These are phyloP conservation scores for Salix exigua DNA, from an alignment of 345 rosid species.

Conservation along the genomic window DNA sequence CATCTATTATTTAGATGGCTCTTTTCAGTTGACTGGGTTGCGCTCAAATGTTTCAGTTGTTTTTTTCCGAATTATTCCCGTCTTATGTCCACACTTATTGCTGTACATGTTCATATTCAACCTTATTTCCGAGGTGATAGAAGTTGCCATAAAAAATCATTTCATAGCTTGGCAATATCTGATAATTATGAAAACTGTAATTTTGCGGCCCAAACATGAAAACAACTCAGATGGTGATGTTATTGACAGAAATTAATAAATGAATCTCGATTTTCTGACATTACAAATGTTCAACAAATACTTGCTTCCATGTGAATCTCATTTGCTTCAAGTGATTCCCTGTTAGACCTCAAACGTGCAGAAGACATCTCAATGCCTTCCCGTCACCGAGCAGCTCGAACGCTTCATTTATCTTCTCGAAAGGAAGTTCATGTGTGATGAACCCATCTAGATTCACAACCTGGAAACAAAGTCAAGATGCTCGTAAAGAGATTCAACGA, in stretches of 20 bases:
- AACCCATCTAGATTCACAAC: conserved; percentile 28
- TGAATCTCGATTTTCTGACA: background rate
- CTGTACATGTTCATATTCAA: background rate
- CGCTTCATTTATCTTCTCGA: conserved; percentile 36
- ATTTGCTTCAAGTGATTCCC: background rate
- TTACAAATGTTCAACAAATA: background rate
- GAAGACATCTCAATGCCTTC: conserved; percentile 39
- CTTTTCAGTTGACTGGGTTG: background rate
- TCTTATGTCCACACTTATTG: background rate
- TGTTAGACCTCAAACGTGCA: conserved; percentile 17
- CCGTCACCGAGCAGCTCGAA: conserved; percentile 32
- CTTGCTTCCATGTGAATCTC: background rate
- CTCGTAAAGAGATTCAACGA: background rate
- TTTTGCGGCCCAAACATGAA: background rate
- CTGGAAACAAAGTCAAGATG: conserved; percentile 10
- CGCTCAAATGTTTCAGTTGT: background rate
- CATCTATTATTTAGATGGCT: background rate
- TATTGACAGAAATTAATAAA: background rate
- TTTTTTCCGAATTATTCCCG: background rate
- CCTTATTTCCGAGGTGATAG: background rate
- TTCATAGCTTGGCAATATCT: background rate
- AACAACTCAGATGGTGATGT: background rate
- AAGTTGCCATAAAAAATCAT: background rate
- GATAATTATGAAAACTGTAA: background rate
- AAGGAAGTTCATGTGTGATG: conserved; percentile 37